These are phyloP conservation scores for Phytophthora nicotianae DNA, from an alignment of 352 stramenopile species.

Conservation along the genomic window DNA sequence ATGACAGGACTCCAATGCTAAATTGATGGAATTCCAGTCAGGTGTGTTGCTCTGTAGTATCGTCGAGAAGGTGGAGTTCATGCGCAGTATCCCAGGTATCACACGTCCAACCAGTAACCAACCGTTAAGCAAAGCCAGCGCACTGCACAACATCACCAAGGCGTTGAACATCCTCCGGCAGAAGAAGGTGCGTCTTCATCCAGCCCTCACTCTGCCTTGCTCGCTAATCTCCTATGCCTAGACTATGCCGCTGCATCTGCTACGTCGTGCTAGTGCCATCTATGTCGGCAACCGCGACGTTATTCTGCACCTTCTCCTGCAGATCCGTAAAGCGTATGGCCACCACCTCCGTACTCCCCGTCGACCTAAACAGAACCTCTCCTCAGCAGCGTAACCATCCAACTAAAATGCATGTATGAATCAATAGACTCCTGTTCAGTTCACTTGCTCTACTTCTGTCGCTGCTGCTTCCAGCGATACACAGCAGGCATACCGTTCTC, in stretches of 20 bases:
- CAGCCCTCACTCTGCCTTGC: neutral
- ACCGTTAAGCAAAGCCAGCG: conserved; percentile 50
- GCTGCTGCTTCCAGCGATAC: conserved; percentile 90
- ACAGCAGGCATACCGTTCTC: conserved; percentile 73
- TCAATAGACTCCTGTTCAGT: neutral
- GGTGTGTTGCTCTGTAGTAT: conserved; percentile 67
- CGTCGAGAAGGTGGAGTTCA: conserved; percentile 70
- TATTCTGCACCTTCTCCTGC: conserved; percentile 46
- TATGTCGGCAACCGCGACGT: conserved; percentile 39
- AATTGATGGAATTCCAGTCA: conserved; percentile 60
- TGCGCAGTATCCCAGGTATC: conserved; percentile 66
- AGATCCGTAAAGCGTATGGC: conserved; percentile 54
- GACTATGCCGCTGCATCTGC: conserved; percentile 56
- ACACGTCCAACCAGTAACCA: conserved; percentile 32
- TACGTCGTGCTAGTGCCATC: conserved; percentile 48
- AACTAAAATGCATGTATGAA: conserved; percentile 26
- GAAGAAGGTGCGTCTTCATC: conserved; percentile 53
- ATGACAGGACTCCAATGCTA: conserved; percentile 30
- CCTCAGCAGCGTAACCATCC: conserved; percentile 16
- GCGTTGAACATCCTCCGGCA: conserved; percentile 59
- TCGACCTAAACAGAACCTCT: conserved; percentile 6
- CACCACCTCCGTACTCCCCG: conserved; percentile 31
- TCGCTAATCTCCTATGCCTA: conserved; percentile 12
- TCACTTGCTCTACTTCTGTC: conserved; percentile 77
- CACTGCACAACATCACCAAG: conserved; percentile 78